Evolutionary conservation across 495 filamentous ascomycete genomes (phyloP).

Genomic region (Aspergillus asperescens): DNA sequence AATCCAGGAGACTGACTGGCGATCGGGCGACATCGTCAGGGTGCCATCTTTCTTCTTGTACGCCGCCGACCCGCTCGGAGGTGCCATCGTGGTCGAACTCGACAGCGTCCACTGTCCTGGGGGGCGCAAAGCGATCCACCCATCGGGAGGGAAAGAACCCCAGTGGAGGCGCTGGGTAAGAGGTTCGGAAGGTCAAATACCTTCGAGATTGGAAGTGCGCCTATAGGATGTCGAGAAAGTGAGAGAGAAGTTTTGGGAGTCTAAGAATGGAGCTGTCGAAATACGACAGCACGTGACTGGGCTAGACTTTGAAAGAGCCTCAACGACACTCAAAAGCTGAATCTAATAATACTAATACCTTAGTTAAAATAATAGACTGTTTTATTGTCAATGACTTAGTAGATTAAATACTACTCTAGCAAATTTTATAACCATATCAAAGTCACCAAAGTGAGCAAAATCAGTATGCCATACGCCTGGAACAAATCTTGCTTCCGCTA

Average conservation of each 20-base stretch:
- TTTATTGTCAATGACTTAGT: not conserved
- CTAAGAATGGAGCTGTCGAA: slow-evolving; percentile 1
- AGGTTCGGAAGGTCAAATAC: slow-evolving; percentile 21
- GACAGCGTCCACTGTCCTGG: slow-evolving; percentile 44
- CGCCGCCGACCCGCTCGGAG: slow-evolving; percentile 63
- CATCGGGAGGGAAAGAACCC: slow-evolving; percentile 38
- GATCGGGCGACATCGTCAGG: slow-evolving; percentile 65
- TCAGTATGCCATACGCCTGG: slow-evolving; percentile 12
- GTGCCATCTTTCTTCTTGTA: slow-evolving; percentile 98
- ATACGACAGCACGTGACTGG: slow-evolving; percentile 6
- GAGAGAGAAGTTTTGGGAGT: slow-evolving; percentile 8
- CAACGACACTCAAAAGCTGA: too few relatives aligned
- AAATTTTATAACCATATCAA: not conserved
- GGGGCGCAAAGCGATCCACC: slow-evolving; percentile 34
- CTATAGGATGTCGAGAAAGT: slow-evolving; percentile 12
- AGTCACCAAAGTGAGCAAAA: not conserved
- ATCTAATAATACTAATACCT: not conserved
- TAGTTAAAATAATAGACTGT: too few relatives aligned
- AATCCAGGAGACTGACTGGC: slow-evolving; percentile 71
- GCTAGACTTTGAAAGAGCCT: not conserved
- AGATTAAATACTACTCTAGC: not conserved
- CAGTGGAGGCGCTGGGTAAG: slow-evolving; percentile 17
- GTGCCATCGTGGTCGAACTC: slow-evolving; percentile 45
- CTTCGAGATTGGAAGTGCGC: slow-evolving; percentile 19
- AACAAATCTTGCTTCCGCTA: slow-evolving; percentile 23